Evolutionary conservation across 2,329 filamentous ascomycete genomes (phyloP), one percentile per base, ranked within the genome.

Genomic region (Alternaria consortialis): DNA sequence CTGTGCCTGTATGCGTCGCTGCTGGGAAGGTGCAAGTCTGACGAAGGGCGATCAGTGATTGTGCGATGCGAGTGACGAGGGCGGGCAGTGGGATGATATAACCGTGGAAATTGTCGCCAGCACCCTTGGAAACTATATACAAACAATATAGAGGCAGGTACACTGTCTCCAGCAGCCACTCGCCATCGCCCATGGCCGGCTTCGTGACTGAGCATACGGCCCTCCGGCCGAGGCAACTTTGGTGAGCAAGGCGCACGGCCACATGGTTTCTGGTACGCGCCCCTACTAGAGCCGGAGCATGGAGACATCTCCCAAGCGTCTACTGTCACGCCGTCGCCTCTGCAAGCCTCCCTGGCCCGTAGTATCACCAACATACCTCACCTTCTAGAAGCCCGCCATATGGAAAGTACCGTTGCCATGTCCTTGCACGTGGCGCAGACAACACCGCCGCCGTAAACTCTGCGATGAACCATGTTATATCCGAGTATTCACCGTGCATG

Each of bases 21-120:
- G 60, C 42, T 63, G 54, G 54, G 64, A 65, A 69, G 58, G 55
- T 69, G 71, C 70, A 73, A 70, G 63, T 71, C 59, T 72, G 69
- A 70, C 71, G 67, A 63, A 46, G 66, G 55, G 62, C 53, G 50
- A 54, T 63, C 53, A 50, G 25, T 37, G 57, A 50, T 12, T 31
- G 20, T 31, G 56, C 55, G 58, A 52, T 46, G 58, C 46, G 43
- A 37, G 53, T 25, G 13, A 44, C 39, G 39, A n/a, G 20, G 17
- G 39, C 23, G 44, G 29, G 29, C 23, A 12, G 44, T 17, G 44
- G 15, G 2, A 39, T 27, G 51, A 25, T 25, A 25, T 7, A 42
- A 15, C 39, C 39, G 39, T 23, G 20, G 39, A 15, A 42, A 25
- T 42, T 15, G 20, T 25, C 39, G 39, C 39, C 5, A 34, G 17